Evolutionary conservation across 78 protist species (phyloP).

Genomic region (Dictyostelium brefeldianum): DNA sequence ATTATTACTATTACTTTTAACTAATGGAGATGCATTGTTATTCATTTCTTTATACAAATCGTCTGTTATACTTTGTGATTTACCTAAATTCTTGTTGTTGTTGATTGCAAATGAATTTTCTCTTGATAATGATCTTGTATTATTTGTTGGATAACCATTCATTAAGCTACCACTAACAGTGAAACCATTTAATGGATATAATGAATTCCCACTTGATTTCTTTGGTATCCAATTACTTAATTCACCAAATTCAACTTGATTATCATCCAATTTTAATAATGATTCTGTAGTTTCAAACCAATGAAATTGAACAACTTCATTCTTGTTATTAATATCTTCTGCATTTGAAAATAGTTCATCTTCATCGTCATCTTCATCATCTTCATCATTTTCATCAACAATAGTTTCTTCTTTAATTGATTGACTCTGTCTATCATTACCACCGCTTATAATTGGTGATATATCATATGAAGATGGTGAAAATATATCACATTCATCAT

Average conservation of each 20-base stretch:
- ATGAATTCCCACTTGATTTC: neutral
- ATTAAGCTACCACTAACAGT: neutral
- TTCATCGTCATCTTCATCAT: slow-evolving; percentile 10
- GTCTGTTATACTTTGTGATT: neutral
- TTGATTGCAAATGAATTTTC: slow-evolving; percentile 30
- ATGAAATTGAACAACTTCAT: slow-evolving; percentile 27
- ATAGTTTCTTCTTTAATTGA: neutral
- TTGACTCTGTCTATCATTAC: neutral
- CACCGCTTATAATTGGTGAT: neutral
- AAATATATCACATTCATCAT: slow-evolving; percentile 9
- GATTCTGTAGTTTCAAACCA: slow-evolving; percentile 62
- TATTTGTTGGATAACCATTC: slow-evolving; percentile 23
- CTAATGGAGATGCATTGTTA: neutral
- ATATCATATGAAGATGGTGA: neutral
- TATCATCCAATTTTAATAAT: neutral
- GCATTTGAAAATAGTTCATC: neutral
- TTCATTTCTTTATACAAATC: slow-evolving; percentile 16
- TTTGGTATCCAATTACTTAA: slow-evolving; percentile 53
- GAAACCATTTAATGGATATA: slow-evolving; percentile 47
- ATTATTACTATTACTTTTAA: neutral
- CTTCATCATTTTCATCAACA: neutral
- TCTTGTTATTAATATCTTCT: slow-evolving; percentile 12
- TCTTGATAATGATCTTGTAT: slow-evolving; percentile 26
- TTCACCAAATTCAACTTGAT: slow-evolving; percentile 25
- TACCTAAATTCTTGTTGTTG: neutral